phyloP scores from a whole-genome alignment of 257 asterid genomes.

The Striga asiatica region DNA sequence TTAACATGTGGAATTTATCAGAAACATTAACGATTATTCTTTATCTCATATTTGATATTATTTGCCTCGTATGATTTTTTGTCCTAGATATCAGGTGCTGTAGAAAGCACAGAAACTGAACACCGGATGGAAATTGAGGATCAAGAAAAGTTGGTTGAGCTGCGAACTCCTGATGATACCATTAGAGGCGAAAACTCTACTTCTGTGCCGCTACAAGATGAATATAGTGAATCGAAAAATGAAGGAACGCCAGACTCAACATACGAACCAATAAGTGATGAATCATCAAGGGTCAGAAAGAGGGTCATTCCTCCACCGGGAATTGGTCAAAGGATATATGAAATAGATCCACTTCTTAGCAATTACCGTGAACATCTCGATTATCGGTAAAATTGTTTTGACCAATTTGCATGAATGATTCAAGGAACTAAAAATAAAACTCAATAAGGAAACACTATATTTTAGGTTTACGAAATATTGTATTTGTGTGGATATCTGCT shows the following conservation, averaged over 20 bases:
- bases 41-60: conserved; percentile 17
- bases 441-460: neutral
- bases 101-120: conserved; percentile 32
- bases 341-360: conserved; percentile 73
- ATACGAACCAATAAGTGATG: conserved; percentile 35
- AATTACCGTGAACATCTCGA: conserved; percentile 66
- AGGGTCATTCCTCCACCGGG: conserved; percentile 73
- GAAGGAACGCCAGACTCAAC: conserved; percentile 24
- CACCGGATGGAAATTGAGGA: conserved; percentile 20
- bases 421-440: neutral
- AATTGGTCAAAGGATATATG: conserved; percentile 72
- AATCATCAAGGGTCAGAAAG: conserved; percentile 43
- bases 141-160: conserved; percentile 18
- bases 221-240: conserved; percentile 19
- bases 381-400: conserved; percentile 48
- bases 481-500: neutral
- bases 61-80: conserved; percentile 11
- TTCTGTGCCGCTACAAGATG: conserved; percentile 24
- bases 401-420: neutral
- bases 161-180: conserved; percentile 21
- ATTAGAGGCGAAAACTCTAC: conserved; percentile 20
- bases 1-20: too few relatives aligned
- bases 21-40: too few relatives aligned
- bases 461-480: conserved; percentile 1
- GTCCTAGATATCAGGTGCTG: conserved; percentile 42